Base-by-base conservation (phyloP, 768 basidiomycete species). In the Trametes meyenii region DNA sequence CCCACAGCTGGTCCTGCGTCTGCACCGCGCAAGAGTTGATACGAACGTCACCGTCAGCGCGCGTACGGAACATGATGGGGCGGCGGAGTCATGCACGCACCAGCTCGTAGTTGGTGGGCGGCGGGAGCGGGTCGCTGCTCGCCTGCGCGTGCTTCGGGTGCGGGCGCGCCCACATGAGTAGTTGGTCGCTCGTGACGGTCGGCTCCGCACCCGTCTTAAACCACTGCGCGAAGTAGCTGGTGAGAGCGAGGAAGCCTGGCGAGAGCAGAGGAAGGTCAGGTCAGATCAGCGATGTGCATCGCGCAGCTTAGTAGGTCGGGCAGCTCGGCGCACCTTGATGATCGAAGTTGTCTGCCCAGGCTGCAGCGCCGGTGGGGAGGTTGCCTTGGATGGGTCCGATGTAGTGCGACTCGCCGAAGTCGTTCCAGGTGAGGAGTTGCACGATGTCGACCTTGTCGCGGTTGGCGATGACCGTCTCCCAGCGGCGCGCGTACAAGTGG, bases 361-460 rank as follows among this genome's bases (percentile, higher is more conserved):
- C 69, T 50, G 75, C 72, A 23, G 70, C 69, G 55, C 72, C 71
- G 10, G 77, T 75, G 0, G 62, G 62, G n/a, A 64, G 42, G 65
- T 76, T 73, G 17, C 70, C 76, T 50, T 76, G 82, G 50, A 83
- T 76, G 6, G 88, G 85, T 16, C 88, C 86, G 66, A 83, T 77
- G 74, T 92, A 90, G 68, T 86, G 83, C 1, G 87, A 88, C 75
- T 90, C 88, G 66, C 88, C 88, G 65, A 82, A 90, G 70, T 90
- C 85, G 73, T 90, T 90, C 88, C 87, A 90, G n/a, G 84, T 85
- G 51, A 87, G 78, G 63, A 88, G 76, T 69, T 89, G 83, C 24
- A 80, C 81, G 58, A 86, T 65, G 60, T 76, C 74, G 67, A 80
- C 73, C 50, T 70, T 63, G 66, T 79, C 72, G 24, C 85, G 78